Evolutionary conservation across 2,329 filamentous ascomycete species (phyloP).

Genomic region (Orbilia ellipsospora): DNA sequence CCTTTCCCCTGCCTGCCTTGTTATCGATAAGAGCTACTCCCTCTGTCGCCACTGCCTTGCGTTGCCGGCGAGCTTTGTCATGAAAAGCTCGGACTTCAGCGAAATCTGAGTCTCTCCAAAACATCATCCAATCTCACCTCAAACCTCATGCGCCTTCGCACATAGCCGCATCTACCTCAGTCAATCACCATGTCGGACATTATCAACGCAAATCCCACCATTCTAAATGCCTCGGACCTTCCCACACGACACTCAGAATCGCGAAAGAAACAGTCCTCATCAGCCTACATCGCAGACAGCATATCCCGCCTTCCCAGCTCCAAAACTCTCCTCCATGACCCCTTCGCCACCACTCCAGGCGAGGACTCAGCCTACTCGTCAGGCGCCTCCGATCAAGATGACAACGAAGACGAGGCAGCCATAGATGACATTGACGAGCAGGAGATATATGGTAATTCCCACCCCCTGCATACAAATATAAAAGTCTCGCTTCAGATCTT

Average conservation of each 20-base stretch:
- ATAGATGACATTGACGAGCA: conserved; percentile 87
- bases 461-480: not conserved
- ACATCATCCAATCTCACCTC: conserved; percentile 7
- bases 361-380: conserved; percentile 52
- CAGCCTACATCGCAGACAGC: conserved; percentile 60
- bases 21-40: conserved; percentile 36
- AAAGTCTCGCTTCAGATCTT: no score
- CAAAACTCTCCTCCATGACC: conserved; percentile 44
- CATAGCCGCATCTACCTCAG: not conserved
- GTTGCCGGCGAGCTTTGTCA: no score
- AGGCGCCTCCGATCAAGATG: conserved; percentile 39
- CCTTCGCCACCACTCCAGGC: conserved; percentile 24
- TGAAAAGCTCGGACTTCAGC: not conserved
- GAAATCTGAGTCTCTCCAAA: not conserved
- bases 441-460: conserved; percentile 83
- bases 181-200: conserved; percentile 62
- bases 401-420: conserved; percentile 62
- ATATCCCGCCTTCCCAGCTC: conserved; percentile 48
- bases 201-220: conserved; percentile 91
- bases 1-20: conserved; percentile 1
- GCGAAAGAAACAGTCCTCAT: conserved; percentile 54
- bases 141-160: not conserved
- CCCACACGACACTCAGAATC: conserved; percentile 72
- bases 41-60: no score
- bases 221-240: conserved; percentile 86